Conservation (phyloP, 1,139 yeast species). For the Candida sp. region DNA sequence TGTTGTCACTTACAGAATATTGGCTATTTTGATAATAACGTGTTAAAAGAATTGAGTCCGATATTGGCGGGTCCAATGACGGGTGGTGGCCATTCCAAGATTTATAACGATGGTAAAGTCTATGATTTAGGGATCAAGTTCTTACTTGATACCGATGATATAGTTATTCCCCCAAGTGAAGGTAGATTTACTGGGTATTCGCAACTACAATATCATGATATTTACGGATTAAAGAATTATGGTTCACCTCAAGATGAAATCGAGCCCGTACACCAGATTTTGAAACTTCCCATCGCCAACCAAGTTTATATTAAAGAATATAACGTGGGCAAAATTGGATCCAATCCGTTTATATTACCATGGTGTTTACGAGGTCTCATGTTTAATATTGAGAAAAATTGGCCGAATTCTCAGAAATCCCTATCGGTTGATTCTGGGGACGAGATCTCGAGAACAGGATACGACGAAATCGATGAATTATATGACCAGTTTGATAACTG, state of each 20-base stretch:
- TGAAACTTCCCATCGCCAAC: slow-evolving; percentile 29
- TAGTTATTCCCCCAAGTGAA: slow-evolving; percentile 34
- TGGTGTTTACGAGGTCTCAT: slow-evolving; percentile 89
- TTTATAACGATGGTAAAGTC: slow-evolving; percentile 82
- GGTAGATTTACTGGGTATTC: slow-evolving; percentile 1
- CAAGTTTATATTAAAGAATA: slow-evolving; percentile 60
- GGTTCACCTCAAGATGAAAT: slow-evolving; percentile 4
- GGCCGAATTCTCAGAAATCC: slow-evolving; percentile 35
- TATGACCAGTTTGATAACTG: slow-evolving; percentile 74
- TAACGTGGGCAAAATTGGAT: slow-evolving; percentile 57
- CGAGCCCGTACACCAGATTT: slow-evolving; percentile 10
- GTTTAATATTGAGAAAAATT: slow-evolving; percentile 57
- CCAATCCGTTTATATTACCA: slow-evolving; percentile 83
- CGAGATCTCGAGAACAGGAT: slow-evolving; percentile 32
- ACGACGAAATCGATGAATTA: slow-evolving; percentile 55
- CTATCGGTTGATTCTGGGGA: slow-evolving; percentile 23
- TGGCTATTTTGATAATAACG: slow-evolving; percentile 73
- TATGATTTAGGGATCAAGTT: slow-evolving; percentile 78
- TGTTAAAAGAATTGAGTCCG: slow-evolving; percentile 75
- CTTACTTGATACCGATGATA: slow-evolving; percentile 70
- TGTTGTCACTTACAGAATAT: slow-evolving; percentile 55
- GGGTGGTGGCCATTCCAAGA: slow-evolving; percentile 91
- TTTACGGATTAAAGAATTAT: slow-evolving; percentile 1
- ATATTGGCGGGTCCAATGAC: slow-evolving; percentile 88
- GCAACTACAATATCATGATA: not conserved